These are phyloP conservation scores for Violaceomyces palustris DNA, from an alignment of 1,284 basidiomycete species.

Conservation along the genomic window DNA sequence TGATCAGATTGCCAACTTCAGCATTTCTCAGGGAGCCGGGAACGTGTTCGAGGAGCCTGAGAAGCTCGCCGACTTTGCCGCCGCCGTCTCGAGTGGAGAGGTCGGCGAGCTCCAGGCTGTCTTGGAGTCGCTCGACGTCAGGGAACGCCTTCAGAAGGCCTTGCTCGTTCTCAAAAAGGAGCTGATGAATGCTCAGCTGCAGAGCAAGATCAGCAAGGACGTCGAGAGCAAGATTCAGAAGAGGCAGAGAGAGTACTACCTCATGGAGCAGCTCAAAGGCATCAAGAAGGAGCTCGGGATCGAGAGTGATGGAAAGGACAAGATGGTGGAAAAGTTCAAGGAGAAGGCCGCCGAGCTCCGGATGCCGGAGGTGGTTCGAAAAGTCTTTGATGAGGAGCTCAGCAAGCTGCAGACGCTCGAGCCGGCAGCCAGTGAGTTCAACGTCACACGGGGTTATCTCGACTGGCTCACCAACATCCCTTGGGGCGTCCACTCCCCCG, in stretches of 20 bases:
- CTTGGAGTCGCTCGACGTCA: conserved; percentile 77
- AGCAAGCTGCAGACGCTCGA: conserved; percentile 87
- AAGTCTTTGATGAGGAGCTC: conserved; percentile 95
- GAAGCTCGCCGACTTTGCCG: conserved; percentile 95
- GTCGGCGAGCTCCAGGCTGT: conserved; percentile 89
- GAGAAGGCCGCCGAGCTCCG: conserved; percentile 78
- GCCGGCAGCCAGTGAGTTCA: conserved; percentile 73
- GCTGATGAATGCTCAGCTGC: conserved; percentile 91
- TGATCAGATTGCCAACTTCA: conserved; percentile 95
- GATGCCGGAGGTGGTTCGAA: conserved; percentile 87
- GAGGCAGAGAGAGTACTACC: conserved; percentile 91
- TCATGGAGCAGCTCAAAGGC: conserved; percentile 97
- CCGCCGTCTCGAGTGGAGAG: conserved; percentile 87
- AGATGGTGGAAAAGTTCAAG: conserved; percentile 90
- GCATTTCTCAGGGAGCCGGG: conserved; percentile 87
- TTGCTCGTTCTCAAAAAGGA: conserved; percentile 94
- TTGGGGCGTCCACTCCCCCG: conserved; percentile 90
- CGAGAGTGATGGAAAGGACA: conserved; percentile 96
- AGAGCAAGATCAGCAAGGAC: conserved; percentile 88
- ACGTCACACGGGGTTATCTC: conserved; percentile 64
- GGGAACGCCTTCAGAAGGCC: conserved; percentile 84
- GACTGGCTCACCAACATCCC: conserved; percentile 70
- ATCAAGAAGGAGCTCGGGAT: conserved; percentile 99
- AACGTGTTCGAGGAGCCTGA: conserved; percentile 98
- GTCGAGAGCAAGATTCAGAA: conserved; percentile 96